phyloP scores from a whole-genome alignment of 495 filamentous ascomycete species.

The Aspergillus indologenus region DNA sequence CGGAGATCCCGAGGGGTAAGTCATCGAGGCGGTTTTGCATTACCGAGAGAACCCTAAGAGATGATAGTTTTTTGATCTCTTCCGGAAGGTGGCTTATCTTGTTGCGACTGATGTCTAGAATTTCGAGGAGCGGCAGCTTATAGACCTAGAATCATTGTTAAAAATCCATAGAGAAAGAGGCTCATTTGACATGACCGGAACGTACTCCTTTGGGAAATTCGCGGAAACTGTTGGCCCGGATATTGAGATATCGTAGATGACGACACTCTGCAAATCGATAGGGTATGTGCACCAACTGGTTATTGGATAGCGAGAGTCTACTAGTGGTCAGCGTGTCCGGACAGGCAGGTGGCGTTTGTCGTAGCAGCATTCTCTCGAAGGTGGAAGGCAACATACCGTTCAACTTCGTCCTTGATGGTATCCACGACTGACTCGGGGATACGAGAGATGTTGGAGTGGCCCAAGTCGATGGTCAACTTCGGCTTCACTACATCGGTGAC shows the following conservation, averaged over 20 bases:
- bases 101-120: constrained; percentile 87
- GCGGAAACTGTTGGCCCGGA: constrained; percentile 78
- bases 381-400: constrained; percentile 58
- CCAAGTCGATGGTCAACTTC: constrained; percentile 85
- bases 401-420: constrained; percentile 88
- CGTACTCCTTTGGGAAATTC: constrained; percentile 85
- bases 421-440: constrained; percentile 89
- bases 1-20: constrained; percentile 76
- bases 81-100: constrained; percentile 73
- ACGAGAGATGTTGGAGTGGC: constrained; percentile 71
- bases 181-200: constrained; percentile 15
- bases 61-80: constrained; percentile 72
- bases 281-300: constrained; percentile 75
- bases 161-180: constrained; percentile 27
- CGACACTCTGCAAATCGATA: constrained; percentile 80
- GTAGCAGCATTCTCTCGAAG: not conserved
- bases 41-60: constrained; percentile 72
- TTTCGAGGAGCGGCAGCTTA: constrained; percentile 75
- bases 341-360: too few relatives aligned
- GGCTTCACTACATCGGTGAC: constrained; percentile 67
- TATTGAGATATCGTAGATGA: constrained; percentile 91
- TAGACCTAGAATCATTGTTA: constrained; percentile 55
- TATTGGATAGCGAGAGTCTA: constrained; percentile 88
- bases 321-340: constrained; percentile 16
- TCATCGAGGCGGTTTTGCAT: constrained; percentile 82